Evolutionary conservation across 2,329 filamentous ascomycete genomes (phyloP), one percentile per base, ranked within the genome.

Genomic region (Orbilia brochopaga): DNA sequence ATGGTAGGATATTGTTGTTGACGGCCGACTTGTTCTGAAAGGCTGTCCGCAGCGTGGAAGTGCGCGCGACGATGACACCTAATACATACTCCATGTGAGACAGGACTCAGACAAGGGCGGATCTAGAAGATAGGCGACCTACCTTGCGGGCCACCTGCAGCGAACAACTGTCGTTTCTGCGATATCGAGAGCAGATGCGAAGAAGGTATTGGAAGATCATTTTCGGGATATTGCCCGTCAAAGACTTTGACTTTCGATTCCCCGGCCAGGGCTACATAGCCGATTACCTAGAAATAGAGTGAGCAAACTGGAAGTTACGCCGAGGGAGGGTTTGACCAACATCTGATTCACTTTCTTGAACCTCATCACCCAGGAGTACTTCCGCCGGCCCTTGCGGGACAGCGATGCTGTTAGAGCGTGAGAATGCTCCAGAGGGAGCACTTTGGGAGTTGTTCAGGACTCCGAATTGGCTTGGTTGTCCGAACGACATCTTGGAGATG

Each of bases 101-200:
- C 21, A 15, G 7, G 7, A 37, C 1, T 48, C 15, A 21, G 13
- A 19, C 27, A 32, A 61, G 19, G 19, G 1, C 37, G 42, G 19
- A 7, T 24, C 23, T 13, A 21, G 5, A n/a, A 44, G 54, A 27
- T 52, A 37, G 40, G 40, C n/a, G 17, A 67, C 70, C 37, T 69
- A 77, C 76, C 74, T 76, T 95, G 88, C 40, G 93, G 93, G 15
- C 91, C 90, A 56, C 90, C 94, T 54, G 92, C 94, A 30, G 93
- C 93, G 61, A 97, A 83, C 21, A 99, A 84, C 44, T 91, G 91
- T 79, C 87, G 88, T 72, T 84, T 86, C 32, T 91, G 88, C 61
- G 93, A 92, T 75, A 97, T 85, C 78, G 89, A 90, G 73, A 99
- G 83, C 40, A 99, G 87, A 1, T 91, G 95, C 11, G 91, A 87